A percentile compares a stretch with the other conserved stretches of the same genome.
phyloP scores from a whole-genome alignment of 768 basidiomycete genomes.

The Leccinum longicurvipes region DNA sequence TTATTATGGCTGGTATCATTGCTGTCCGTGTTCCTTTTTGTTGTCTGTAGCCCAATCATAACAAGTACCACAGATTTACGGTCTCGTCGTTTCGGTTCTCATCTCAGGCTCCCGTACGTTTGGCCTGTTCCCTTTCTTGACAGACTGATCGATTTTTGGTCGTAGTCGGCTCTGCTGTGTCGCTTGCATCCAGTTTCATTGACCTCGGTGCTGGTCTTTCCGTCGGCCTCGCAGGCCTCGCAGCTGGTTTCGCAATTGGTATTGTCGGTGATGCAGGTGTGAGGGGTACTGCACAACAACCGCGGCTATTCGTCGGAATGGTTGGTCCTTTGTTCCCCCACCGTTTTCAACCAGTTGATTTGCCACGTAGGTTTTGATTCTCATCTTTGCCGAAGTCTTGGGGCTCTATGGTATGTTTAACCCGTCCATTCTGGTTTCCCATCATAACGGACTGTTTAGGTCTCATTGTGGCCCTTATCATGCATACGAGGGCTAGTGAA shows the following conservation, averaged over 20 bases:
- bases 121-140: background rate
- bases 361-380: constrained; percentile 76
- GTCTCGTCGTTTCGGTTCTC: constrained; percentile 97
- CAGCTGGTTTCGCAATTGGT: constrained; percentile 96
- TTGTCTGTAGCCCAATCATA: background rate
- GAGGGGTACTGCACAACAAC: constrained; percentile 95
- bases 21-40: constrained; percentile 59
- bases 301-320: constrained; percentile 92
- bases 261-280: constrained; percentile 99
- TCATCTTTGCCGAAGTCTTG: constrained; percentile 95
- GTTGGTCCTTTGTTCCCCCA: constrained; percentile 36
- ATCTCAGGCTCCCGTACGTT: constrained; percentile 83
- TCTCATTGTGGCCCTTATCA: constrained; percentile 92
- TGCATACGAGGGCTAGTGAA: constrained; percentile 70
- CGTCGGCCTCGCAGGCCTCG: constrained; percentile 91
- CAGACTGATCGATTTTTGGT: background rate
- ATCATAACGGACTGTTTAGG: constrained; percentile 34
- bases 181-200: constrained; percentile 90
- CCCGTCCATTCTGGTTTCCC: background rate
- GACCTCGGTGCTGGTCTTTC: constrained; percentile 93
- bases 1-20: constrained; percentile 99
- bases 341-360: constrained; percentile 2
- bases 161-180: constrained; percentile 71
- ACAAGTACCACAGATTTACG: constrained; percentile 68
- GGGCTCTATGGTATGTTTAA: constrained; percentile 73